Evolutionary conservation across 257 asterid genomes (phyloP).

Genomic region (Echites panduratus): DNA sequence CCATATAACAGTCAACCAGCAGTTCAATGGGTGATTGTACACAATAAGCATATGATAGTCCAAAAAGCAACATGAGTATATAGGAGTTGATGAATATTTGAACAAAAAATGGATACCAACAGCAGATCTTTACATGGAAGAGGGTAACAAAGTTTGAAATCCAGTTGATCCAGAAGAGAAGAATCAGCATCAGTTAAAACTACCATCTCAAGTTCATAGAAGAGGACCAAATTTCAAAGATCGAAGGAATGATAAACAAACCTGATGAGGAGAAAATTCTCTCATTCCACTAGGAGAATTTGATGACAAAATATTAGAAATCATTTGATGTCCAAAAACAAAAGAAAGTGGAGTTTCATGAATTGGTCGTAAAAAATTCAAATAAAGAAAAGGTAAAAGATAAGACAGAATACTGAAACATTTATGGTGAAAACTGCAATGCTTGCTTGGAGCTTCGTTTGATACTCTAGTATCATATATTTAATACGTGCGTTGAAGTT

Average conservation of each 20-base stretch:
- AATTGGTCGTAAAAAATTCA: neutral
- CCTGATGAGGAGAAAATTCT: neutral
- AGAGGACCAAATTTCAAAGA: neutral
- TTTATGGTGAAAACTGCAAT: neutral
- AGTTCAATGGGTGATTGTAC: neutral
- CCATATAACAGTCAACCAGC: neutral
- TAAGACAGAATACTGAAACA: neutral
- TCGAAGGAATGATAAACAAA: neutral
- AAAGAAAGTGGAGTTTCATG: neutral
- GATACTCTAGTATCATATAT: neutral
- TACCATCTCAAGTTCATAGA: neutral
- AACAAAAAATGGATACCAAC: neutral
- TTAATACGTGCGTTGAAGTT: no score
- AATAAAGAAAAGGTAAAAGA: neutral
- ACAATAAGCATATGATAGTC: neutral
- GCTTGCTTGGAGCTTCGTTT: neutral
- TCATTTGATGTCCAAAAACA: neutral
- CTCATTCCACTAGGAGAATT: neutral
- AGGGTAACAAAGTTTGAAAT: neutral
- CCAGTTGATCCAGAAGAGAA: neutral
- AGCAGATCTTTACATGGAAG: neutral
- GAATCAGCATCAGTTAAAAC: constrained; percentile 1
- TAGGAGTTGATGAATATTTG: neutral
- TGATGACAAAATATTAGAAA: neutral
- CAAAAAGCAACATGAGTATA: neutral